Conservation (phyloP, 73 alveolate species). For the Paramecium caudatum region DNA sequence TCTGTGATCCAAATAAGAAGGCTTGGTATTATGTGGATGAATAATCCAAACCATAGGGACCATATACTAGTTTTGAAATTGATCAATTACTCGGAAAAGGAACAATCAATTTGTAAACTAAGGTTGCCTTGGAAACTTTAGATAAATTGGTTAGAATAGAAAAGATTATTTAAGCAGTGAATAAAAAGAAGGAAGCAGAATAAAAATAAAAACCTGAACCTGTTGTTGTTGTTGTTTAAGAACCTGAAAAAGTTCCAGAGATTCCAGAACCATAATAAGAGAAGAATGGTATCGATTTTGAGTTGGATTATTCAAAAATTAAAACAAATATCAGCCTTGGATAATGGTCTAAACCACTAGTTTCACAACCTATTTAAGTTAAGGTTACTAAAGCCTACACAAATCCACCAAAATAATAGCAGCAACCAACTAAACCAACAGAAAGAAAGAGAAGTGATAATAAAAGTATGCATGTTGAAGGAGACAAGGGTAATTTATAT, state of each 20-base stretch:
- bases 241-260: neutral
- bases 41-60: slow-evolving; percentile 37
- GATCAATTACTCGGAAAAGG: slow-evolving; percentile 47
- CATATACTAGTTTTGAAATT: slow-evolving; percentile 7
- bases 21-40: slow-evolving; percentile 68
- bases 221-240: neutral
- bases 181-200: slow-evolving; percentile 24
- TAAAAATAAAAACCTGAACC: neutral
- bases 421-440: neutral
- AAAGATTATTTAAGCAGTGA: slow-evolving; percentile 22
- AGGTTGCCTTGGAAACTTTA: slow-evolving; percentile 59
- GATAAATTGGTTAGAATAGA: slow-evolving; percentile 64
- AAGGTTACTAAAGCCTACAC: slow-evolving; percentile 23
- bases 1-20: slow-evolving; percentile 11
- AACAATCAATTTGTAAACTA: slow-evolving; percentile 20
- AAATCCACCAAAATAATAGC: slow-evolving; percentile 10
- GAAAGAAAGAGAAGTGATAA: slow-evolving; percentile 61
- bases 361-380: slow-evolving; percentile 33
- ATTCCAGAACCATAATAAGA: neutral
- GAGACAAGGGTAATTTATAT: slow-evolving; percentile 53
- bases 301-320: slow-evolving; percentile 47
- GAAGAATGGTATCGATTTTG: slow-evolving; percentile 31
- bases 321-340: slow-evolving; percentile 14
- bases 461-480: slow-evolving; percentile 70
- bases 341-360: slow-evolving; percentile 60